A percentile compares a stretch with the other conserved stretches of the same genome.
Evolutionary conservation across 139 green algal genomes (phyloP).

Genomic region (Tetradesmus lagerheimii): DNA sequence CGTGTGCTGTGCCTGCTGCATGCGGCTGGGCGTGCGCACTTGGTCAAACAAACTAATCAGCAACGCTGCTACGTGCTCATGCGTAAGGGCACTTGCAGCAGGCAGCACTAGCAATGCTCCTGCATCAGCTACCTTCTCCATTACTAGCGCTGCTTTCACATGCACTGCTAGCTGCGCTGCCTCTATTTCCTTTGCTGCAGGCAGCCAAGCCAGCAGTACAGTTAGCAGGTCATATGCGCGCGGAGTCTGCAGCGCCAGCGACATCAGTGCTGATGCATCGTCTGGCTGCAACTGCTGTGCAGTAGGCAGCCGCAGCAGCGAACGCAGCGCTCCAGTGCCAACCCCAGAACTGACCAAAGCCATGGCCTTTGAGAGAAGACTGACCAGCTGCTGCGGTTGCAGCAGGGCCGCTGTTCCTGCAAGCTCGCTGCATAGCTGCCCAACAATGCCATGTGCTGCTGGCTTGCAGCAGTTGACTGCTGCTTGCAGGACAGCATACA

Average conservation of each 20-base stretch:
- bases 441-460: neutral
- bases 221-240: neutral
- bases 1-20: neutral
- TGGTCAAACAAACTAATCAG: neutral
- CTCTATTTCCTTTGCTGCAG: neutral
- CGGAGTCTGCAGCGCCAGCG: neutral
- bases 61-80: neutral
- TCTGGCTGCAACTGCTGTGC: neutral
- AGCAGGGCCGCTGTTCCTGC: neutral
- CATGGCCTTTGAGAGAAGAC: neutral
- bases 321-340: neutral
- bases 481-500: neutral
- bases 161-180: neutral
- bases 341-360: neutral
- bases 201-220: neutral
- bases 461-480: neutral
- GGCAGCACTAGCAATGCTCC: neutral
- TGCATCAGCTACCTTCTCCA: neutral
- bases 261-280: neutral
- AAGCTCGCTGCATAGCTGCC: neutral
- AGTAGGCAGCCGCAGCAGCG: neutral
- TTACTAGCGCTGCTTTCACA: neutral
- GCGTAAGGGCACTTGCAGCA: neutral
- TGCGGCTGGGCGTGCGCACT: no score
- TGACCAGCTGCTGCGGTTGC: constrained; percentile 8